Conservation (phyloP, 2,329 filamentous ascomycete genomes). For the Aplosporella prunicola region DNA sequence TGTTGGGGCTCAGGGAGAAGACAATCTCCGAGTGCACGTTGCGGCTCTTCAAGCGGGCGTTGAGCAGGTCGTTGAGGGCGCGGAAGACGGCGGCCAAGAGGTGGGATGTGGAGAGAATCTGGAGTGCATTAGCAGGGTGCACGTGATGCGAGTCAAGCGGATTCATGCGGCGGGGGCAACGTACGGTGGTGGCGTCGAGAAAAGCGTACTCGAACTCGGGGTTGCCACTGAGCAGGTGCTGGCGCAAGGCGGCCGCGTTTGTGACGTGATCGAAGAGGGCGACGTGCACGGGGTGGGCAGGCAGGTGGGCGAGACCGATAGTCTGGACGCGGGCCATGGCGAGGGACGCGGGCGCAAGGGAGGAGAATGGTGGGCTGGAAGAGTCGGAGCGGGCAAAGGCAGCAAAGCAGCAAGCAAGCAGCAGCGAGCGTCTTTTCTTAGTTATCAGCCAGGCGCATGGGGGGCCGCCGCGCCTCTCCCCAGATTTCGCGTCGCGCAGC, state of each 20-base stretch:
- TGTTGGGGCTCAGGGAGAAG: slow-evolving; percentile 67
- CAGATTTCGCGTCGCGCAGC: too few relatives aligned
- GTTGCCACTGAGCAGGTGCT: slow-evolving; percentile 79
- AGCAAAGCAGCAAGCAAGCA: not conserved
- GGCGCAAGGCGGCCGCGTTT: slow-evolving; percentile 69
- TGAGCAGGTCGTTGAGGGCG: slow-evolving; percentile 58
- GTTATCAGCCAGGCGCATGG: too few relatives aligned
- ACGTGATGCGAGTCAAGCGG: not conserved
- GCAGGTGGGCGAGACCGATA: slow-evolving; percentile 66
- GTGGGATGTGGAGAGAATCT: slow-evolving; percentile 65
- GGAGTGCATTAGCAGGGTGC: not conserved
- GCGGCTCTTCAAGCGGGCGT: slow-evolving; percentile 59
- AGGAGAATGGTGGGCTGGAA: too few relatives aligned
- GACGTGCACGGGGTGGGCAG: slow-evolving; percentile 59
- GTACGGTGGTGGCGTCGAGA: slow-evolving; percentile 71
- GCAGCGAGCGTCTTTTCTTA: too few relatives aligned
- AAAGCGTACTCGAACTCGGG: slow-evolving; percentile 86
- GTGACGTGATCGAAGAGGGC: slow-evolving; percentile 65
- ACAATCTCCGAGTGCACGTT: slow-evolving; percentile 89
- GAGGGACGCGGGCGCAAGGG: slow-evolving; percentile 3
- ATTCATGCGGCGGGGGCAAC: slow-evolving; percentile 8
- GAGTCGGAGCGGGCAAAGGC: not conserved
- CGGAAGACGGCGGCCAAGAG: slow-evolving; percentile 67
- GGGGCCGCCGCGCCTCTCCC: too few relatives aligned
- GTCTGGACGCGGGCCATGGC: slow-evolving; percentile 52